Percentiles rank a stretch among this genome's conserved stretches.
These are phyloP conservation scores for Malassezia equina DNA, from an alignment of 1,284 basidiomycete species.

Conservation along the genomic window DNA sequence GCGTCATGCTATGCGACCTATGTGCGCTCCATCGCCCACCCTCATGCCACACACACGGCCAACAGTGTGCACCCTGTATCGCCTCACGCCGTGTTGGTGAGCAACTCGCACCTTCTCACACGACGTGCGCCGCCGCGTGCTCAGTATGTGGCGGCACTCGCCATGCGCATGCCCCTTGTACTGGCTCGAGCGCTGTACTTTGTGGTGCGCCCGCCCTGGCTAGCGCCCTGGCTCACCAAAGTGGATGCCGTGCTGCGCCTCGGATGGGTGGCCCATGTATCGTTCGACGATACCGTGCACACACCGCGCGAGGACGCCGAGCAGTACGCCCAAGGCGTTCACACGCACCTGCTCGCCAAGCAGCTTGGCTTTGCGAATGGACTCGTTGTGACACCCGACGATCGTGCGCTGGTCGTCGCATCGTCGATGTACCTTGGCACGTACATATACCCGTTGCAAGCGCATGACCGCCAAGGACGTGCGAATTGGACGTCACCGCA, in stretches of 20 bases:
- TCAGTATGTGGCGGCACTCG: conserved; percentile 1
- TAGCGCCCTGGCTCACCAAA: neutral
- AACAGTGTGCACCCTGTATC: conserved; percentile 59
- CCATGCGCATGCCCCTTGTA: neutral
- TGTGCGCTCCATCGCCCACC: conserved; percentile 13
- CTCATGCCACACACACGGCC: conserved; percentile 43
- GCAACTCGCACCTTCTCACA: conserved; percentile 61
- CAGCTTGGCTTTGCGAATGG: conserved; percentile 13
- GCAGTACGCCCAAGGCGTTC: neutral
- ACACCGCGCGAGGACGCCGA: neutral
- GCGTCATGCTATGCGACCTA: conserved; percentile 11
- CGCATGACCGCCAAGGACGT: neutral
- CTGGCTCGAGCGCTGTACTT: neutral
- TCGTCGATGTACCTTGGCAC: conserved; percentile 1
- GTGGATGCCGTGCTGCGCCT: conserved; percentile 2
- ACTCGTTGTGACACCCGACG: neutral
- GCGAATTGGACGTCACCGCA: neutral
- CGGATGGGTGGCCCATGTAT: conserved; percentile 10
- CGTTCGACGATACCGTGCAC: neutral
- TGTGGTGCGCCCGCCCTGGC: neutral
- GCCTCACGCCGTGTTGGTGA: conserved; percentile 58
- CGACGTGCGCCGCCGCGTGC: conserved; percentile 48
- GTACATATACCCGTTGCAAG: conserved; percentile 7
- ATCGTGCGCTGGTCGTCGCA: conserved; percentile 3
- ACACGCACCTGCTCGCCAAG: neutral